These are phyloP conservation scores for Gynostemma pentaphyllum DNA, from an alignment of 306 rosid species.

Conservation along the genomic window DNA sequence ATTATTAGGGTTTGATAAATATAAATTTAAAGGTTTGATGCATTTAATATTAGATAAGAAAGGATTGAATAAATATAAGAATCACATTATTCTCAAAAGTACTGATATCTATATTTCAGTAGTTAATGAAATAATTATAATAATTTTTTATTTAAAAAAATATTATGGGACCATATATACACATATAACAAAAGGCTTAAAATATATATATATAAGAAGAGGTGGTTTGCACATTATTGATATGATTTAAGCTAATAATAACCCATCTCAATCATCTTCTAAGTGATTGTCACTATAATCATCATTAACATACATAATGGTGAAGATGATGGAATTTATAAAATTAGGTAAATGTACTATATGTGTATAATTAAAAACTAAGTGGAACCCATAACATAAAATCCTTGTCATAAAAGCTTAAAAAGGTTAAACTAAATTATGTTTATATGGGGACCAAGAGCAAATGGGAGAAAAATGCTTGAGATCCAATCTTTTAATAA, in stretches of 20 bases:
- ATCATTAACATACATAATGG: conserved; percentile 16
- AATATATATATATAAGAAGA: background rate
- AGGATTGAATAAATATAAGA: too few relatives aligned
- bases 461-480: background rate
- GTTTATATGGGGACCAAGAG: background rate
- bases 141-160: too few relatives aligned
- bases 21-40: too few relatives aligned
- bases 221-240: conserved; percentile 4
- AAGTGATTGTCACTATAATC: conserved; percentile 16
- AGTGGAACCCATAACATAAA: conserved; percentile 10
- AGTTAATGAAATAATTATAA: too few relatives aligned
- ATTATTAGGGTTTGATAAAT: too few relatives aligned
- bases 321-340: conserved; percentile 8
- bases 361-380: background rate
- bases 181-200: background rate
- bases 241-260: background rate
- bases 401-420: background rate
- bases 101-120: too few relatives aligned
- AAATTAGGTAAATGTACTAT: conserved; percentile 16
- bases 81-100: too few relatives aligned
- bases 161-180: background rate
- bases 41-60: too few relatives aligned
- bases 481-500: background rate
- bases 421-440: background rate
- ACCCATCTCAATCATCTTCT: conserved; percentile 5